phyloP scores from a whole-genome alignment of 1,284 basidiomycete species.

The Trichosporon coremiiforme region DNA sequence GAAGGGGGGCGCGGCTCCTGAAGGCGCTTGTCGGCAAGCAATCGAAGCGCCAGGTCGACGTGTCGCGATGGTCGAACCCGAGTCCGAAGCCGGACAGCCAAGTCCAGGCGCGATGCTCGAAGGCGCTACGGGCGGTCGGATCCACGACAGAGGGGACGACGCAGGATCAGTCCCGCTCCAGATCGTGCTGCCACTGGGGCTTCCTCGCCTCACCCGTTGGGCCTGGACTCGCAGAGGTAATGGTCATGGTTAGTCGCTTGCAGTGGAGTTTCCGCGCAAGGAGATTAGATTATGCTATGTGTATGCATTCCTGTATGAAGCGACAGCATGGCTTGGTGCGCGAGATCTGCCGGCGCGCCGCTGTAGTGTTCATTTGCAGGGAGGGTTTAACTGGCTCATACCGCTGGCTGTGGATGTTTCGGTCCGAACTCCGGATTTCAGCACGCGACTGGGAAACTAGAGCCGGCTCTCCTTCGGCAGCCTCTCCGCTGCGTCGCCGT shows the following conservation, averaged over 20 bases:
- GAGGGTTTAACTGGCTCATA: background rate
- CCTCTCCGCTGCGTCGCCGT: background rate
- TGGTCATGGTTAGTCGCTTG: too few relatives aligned
- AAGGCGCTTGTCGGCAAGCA: background rate
- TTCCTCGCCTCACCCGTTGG: background rate
- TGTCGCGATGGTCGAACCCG: background rate
- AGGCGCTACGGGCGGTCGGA: background rate
- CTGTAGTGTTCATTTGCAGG: background rate
- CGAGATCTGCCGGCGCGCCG: background rate
- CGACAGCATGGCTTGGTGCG: background rate
- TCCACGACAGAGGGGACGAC: background rate
- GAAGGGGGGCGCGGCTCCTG: constrained; percentile 32
- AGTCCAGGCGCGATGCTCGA: background rate
- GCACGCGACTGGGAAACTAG: background rate
- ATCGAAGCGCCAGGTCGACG: background rate
- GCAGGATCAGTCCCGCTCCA: background rate
- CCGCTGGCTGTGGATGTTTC: too few relatives aligned
- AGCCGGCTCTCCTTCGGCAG: background rate
- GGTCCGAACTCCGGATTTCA: background rate
- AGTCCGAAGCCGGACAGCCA: background rate
- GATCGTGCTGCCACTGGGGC: background rate
- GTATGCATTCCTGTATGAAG: background rate
- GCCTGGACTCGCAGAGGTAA: too few relatives aligned
- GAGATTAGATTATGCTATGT: background rate
- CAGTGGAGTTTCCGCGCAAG: too few relatives aligned